phyloP scores from a whole-genome alignment of 345 rosid genomes.

The Euphorbia pulcherrima region DNA sequence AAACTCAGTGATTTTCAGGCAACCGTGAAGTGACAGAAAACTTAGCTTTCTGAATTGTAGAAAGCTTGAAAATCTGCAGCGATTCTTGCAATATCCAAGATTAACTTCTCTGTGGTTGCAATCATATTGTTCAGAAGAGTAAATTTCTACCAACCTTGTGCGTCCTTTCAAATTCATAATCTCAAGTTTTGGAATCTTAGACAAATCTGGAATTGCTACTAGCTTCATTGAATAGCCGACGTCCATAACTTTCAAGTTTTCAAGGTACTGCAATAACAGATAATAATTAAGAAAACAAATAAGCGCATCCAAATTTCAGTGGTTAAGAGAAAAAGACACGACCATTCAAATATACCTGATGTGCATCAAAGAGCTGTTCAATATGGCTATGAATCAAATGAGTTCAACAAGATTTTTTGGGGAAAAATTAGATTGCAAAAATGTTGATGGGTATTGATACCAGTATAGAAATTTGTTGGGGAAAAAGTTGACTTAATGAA shows the following conservation, averaged over 20 bases:
- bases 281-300: neutral
- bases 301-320: neutral
- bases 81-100: conserved; percentile 1
- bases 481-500: neutral
- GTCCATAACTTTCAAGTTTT: conserved; percentile 9
- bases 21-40: neutral
- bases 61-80: neutral
- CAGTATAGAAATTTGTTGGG: conserved; percentile 1
- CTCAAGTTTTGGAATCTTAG: conserved; percentile 3
- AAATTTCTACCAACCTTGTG: neutral
- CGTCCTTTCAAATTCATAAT: neutral
- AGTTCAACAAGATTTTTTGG: conserved; percentile 14
- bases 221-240: neutral
- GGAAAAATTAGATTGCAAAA: neutral
- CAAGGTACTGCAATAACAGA: conserved; percentile 8
- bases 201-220: conserved; percentile 1
- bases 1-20: conserved; percentile 1
- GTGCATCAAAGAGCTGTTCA: neutral
- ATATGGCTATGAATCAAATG: neutral
- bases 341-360: conserved; percentile 1
- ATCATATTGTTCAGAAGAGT: neutral
- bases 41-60: neutral
- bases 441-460: conserved; percentile 1
- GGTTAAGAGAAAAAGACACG: neutral
- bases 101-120: neutral